These are phyloP conservation scores for Bipolaris victoriae DNA, from an alignment of 2,329 filamentous ascomycete species.

Conservation along the genomic window DNA sequence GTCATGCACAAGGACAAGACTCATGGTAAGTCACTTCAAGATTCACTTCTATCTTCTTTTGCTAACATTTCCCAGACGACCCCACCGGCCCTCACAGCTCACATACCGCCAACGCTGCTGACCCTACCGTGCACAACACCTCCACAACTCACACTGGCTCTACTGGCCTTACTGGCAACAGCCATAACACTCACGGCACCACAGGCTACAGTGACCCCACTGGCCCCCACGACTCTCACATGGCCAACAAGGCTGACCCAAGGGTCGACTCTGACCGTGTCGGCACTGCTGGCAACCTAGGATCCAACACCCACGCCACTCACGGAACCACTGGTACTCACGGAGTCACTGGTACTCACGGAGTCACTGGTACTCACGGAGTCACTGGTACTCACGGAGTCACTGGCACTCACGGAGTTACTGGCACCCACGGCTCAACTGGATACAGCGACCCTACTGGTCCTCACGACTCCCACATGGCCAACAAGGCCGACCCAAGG, in stretches of 20 bases:
- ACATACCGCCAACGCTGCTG: conserved; percentile 35
- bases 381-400: too few species aligned
- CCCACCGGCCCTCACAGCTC: conserved; percentile 40
- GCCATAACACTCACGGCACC: background rate
- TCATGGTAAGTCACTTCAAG: conserved; percentile 20
- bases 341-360: conserved; percentile 37
- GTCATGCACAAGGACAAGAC: conserved; percentile 47
- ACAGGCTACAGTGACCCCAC: conserved; percentile 32
- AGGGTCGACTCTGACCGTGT: conserved; percentile 18
- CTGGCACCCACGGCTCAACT: background rate
- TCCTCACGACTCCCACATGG: conserved; percentile 6
- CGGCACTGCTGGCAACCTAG: conserved; percentile 1
- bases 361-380: conserved; percentile 7
- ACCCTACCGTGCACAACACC: conserved; percentile 11
- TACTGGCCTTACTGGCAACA: conserved; percentile 9
- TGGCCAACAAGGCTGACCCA: conserved; percentile 38
- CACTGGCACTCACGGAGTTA: conserved; percentile 15
- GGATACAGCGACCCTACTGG: conserved; percentile 7
- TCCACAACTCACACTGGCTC: conserved; percentile 15
- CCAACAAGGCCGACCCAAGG: conserved; percentile 45
- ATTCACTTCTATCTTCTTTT: background rate
- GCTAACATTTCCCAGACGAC: conserved; percentile 27
- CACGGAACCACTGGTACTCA: conserved; percentile 28
- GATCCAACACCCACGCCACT: conserved; percentile 30
- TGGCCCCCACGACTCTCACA: conserved; percentile 42